Percentiles rank a stretch among this genome's conserved stretches.
Evolutionary conservation across 2,329 filamentous ascomycete genomes (phyloP).

Genomic region (Venturia aucupariae): DNA sequence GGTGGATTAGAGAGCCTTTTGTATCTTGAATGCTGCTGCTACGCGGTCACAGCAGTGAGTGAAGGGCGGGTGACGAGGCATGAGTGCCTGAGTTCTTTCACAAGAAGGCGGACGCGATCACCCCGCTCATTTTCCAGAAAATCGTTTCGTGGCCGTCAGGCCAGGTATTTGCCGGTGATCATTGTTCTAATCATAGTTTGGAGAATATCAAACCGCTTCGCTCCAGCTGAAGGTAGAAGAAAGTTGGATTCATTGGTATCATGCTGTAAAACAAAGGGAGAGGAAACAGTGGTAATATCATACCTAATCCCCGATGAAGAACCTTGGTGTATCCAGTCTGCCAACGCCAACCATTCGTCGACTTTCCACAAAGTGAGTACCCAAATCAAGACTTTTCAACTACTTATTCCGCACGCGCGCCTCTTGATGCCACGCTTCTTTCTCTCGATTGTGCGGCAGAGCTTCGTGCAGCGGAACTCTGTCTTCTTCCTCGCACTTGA

Average conservation of each 20-base stretch:
- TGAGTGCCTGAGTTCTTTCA: background rate
- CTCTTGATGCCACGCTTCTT: background rate
- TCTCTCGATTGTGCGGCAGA: background rate
- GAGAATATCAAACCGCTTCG: background rate
- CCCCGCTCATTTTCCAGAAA: too few species aligned
- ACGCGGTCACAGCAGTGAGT: background rate
- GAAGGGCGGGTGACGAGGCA: background rate
- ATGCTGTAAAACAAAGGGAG: background rate
- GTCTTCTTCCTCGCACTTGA: slow-evolving; percentile 29
- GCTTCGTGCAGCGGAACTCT: slow-evolving; percentile 15
- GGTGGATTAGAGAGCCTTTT: background rate
- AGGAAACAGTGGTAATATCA: background rate
- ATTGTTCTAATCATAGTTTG: background rate
- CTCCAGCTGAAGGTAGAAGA: background rate
- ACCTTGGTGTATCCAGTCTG: background rate
- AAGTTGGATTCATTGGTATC: background rate
- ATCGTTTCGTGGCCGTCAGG: too few species aligned
- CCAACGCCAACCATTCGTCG: background rate
- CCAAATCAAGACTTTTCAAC: background rate
- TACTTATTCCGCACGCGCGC: background rate
- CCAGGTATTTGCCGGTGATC: too few species aligned
- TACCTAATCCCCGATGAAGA: background rate
- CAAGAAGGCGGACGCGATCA: too few species aligned
- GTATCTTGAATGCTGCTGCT: background rate
- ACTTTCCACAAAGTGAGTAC: background rate